Evolutionary conservation across 1,284 basidiomycete species (phyloP).

Genomic region (Violaceomyces palustris): DNA sequence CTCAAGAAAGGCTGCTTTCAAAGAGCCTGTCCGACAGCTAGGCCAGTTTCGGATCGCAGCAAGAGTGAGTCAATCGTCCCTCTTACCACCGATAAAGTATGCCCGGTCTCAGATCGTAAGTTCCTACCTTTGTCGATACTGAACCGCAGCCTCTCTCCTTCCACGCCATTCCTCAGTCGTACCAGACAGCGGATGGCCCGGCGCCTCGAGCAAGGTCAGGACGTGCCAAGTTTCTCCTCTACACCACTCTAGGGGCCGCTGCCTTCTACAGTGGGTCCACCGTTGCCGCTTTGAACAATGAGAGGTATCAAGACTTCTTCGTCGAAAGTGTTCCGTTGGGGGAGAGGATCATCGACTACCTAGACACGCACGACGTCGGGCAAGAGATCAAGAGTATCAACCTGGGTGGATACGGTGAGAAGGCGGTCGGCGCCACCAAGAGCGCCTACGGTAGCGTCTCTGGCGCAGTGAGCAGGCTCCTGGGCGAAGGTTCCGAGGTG

Average conservation of each 20-base stretch:
- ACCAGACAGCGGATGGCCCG: too few species aligned
- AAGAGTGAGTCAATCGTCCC: too few species aligned
- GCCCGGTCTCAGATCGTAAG: too few species aligned
- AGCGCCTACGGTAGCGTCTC: slow-evolving; percentile 46
- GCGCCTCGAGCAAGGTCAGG: too few species aligned
- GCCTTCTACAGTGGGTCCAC: slow-evolving; percentile 48
- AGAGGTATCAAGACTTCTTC: slow-evolving; percentile 66
- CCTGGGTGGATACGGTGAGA: slow-evolving; percentile 58
- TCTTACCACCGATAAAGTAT: too few species aligned
- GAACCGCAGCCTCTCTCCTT: too few species aligned
- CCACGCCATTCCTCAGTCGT: too few species aligned
- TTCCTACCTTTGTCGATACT: too few species aligned
- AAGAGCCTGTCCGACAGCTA: too few species aligned
- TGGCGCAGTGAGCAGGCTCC: slow-evolving; percentile 36
- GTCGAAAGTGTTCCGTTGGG: slow-evolving; percentile 70
- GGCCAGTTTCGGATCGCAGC: too few species aligned
- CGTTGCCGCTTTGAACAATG: slow-evolving; percentile 39
- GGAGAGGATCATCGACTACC: slow-evolving; percentile 59
- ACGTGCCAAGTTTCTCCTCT: slow-evolving; percentile 34
- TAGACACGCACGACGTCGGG: slow-evolving; percentile 37
- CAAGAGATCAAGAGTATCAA: slow-evolving; percentile 30
- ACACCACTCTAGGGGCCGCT: slow-evolving; percentile 25
- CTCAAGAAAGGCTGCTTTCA: too few species aligned
- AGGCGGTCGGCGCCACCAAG: slow-evolving; percentile 60
- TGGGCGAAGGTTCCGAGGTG: too few species aligned